Base-by-base conservation (phyloP, 2,329 filamentous ascomycete species). In the Trichoderma polysporum region DNA sequence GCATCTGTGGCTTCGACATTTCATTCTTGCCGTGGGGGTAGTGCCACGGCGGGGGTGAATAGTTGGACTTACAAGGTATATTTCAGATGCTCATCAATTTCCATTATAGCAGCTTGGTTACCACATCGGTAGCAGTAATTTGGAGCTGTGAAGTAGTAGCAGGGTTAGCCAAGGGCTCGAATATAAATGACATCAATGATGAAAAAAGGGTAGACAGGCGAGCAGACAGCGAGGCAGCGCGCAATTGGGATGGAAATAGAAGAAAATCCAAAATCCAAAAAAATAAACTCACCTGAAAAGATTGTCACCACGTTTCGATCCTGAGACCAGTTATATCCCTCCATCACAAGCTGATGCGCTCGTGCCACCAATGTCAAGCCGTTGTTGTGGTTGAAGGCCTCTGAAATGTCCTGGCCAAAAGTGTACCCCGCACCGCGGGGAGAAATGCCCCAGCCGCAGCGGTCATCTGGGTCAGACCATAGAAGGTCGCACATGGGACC, bases 71-170 rank as follows among this genome's bases (percentile, higher is more conserved):
- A 97, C 94, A 99, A 98, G 76, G 95, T 98, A 82, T 98, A 99
- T 85, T 99, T 98, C 78, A 99, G 84, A 80, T 98, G 94, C 83
- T 99, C 95, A 73, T 98, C 95, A 80, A 99, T 99, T 82, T 98
- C 95, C 95, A 99, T 99, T 79, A 99, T 98, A n/a, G 95, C 95
- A 66, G 95, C 95, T 82, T 98, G 95, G 82, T 99, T 99, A 77
- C 95, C 95, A 78, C 95, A 99, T 79, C 95, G 89, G 86, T 99
- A 98, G 84, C 94, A 99, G 85, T 99, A 99, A 80, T 94, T 94
- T 70, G 91, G 91, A 63, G 91, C 91, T 89, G 76, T 25, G 25
- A 13, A 39, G 39, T 45, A 39, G 27, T 56, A 66, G 50, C 63
- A 69, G 64, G 37, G 69, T 63, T 47, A 27, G 70, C 19, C n/a